Conservation (phyloP, 1,284 basidiomycete genomes). For the Papiliotrema nemorosa region DNA sequence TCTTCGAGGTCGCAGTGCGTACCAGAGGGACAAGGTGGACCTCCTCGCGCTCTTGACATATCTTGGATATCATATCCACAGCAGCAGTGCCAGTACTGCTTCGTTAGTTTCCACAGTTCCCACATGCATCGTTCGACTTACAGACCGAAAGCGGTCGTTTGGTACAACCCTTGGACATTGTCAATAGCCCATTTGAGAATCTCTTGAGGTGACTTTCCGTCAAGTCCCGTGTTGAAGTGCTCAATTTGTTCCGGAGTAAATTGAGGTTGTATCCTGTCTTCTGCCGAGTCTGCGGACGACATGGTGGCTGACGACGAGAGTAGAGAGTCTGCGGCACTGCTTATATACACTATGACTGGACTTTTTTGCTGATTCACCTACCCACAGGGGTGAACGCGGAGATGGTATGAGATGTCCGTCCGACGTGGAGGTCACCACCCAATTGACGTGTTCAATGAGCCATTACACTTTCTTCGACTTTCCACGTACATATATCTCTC, state of each 20-base stretch:
- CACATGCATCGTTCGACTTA: too few relatives aligned
- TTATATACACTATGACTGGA: too few relatives aligned
- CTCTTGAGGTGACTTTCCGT: slow-evolving; percentile 67
- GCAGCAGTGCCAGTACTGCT: slow-evolving; percentile 74
- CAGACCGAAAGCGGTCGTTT: slow-evolving; percentile 91
- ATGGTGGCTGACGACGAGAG: background rate
- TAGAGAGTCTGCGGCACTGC: background rate
- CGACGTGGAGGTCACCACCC: too few relatives aligned
- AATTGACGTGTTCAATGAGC: too few relatives aligned
- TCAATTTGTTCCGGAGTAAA: slow-evolving; percentile 62
- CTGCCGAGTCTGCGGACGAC: background rate
- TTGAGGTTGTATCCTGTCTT: slow-evolving; percentile 53
- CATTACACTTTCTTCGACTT: too few relatives aligned
- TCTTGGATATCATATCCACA: slow-evolving; percentile 85
- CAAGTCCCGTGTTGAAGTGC: slow-evolving; percentile 69
- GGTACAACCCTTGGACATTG: slow-evolving; percentile 67
- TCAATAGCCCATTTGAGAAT: slow-evolving; percentile 79
- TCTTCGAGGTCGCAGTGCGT: slow-evolving; percentile 3
- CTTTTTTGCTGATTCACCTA: too few relatives aligned
- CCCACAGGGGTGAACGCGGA: too few relatives aligned
- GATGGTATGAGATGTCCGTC: too few relatives aligned
- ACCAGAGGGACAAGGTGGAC: slow-evolving; percentile 52
- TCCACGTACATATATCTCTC: too few relatives aligned
- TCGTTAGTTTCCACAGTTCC: too few relatives aligned
- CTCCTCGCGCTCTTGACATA: slow-evolving; percentile 51